phyloP scores from a whole-genome alignment of 2,329 filamentous ascomycete species.

The Alternaria arborescens region DNA sequence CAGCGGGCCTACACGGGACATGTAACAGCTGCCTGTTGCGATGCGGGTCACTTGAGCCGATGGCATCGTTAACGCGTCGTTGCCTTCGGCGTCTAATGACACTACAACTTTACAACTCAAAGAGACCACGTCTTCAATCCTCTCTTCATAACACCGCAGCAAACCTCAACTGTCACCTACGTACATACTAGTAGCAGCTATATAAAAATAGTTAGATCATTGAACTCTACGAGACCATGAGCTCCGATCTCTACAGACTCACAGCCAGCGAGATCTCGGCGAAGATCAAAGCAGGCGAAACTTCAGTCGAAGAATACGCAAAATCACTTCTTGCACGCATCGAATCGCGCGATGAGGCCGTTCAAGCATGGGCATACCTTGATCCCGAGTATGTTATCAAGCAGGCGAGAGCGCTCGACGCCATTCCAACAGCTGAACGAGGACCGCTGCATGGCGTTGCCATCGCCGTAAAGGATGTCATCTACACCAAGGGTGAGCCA shows the following conservation, averaged over 20 bases:
- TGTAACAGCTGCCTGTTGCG: not conserved
- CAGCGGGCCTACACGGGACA: not conserved
- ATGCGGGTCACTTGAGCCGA: slow-evolving; percentile 8
- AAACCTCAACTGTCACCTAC: not conserved
- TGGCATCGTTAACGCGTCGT: not conserved
- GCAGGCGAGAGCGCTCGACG: slow-evolving; percentile 62
- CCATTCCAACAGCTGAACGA: slow-evolving; percentile 57
- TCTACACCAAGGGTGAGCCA: slow-evolving; percentile 54
- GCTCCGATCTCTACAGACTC: slow-evolving; percentile 26
- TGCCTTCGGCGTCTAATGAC: not conserved
- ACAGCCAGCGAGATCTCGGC: slow-evolving; percentile 35
- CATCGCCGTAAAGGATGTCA: slow-evolving; percentile 69
- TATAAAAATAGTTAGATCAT: no score
- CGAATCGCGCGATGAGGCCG: slow-evolving; percentile 31
- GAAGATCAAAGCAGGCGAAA: slow-evolving; percentile 31
- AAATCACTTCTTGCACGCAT: slow-evolving; percentile 40
- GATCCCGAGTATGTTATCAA: slow-evolving; percentile 54
- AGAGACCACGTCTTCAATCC: not conserved
- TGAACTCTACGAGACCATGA: not conserved
- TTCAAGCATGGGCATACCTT: slow-evolving; percentile 46
- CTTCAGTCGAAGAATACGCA: slow-evolving; percentile 43
- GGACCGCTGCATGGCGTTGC: slow-evolving; percentile 67
- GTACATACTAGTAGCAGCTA: not conserved
- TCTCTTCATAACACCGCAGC: not conserved
- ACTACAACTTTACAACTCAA: not conserved